Base-by-base conservation (phyloP, 805 yeast genomes). In the Cephaloascus fragrans region DNA sequence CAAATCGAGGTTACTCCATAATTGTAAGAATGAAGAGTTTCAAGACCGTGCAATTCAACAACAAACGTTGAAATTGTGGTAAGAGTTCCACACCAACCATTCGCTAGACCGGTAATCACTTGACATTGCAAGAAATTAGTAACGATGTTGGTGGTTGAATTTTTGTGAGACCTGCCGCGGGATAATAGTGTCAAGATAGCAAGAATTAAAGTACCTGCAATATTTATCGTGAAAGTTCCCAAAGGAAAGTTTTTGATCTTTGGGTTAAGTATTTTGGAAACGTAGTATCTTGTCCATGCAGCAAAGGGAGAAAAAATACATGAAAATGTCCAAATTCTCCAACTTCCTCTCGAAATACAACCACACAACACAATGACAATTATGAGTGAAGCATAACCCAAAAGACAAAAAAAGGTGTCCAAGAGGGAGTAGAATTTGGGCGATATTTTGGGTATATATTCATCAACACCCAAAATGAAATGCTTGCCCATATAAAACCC, bases 41-140 rank as follows among this genome's bases (percentile, higher is more conserved):
- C 41, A 32, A 57, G 36, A 1, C 52, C 53, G 40, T 56, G 65
- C 31, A 85, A 55, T 54, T 88, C 97, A 33, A 72, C 77, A 6
- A 83, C 69, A 47, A 87, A 83, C 1, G 96, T 83, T 40, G 90
- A 80, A 32, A 85, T 73, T 0, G 96, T 84, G 32, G 86, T 76
- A 37, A 82, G 56, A 2, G 75, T 69, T 1, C 89, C 94, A 51
- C 86, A 78, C 42, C 73, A 77, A 0, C 95, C 94, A 47, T 75
- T 73, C 16, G 60, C 64, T 2, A 83, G 51, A 0, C 82, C 88
- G 5, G 47, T 44, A 1, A 80, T 48, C 3, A 77, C 72, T 32
- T 73, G 77, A 44, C 84, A 76, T 1, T 64, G 51, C 3, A 71
- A 43, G 0, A 45, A 19, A 3, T 52, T 48, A 6, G 55, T 46